Evolutionary conservation across 768 basidiomycete genomes (phyloP).

Genomic region (Lanmaoa rubissima): DNA sequence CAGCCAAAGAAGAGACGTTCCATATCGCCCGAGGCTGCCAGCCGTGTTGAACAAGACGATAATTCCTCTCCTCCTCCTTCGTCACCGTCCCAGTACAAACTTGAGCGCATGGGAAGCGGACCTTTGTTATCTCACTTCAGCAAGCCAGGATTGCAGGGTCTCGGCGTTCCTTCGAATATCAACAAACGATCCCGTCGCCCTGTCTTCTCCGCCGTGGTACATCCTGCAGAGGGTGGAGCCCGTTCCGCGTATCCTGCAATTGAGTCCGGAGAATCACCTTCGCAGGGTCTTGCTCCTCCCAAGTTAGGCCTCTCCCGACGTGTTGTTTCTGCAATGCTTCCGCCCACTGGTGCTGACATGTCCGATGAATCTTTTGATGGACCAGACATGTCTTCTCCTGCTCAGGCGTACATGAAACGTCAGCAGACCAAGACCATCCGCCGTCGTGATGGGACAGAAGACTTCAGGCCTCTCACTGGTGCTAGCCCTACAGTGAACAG

Average conservation of each 20-base stretch:
- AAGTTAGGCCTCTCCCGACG: slow-evolving; percentile 57
- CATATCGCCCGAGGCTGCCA: slow-evolving; percentile 49
- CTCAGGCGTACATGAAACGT: slow-evolving; percentile 75
- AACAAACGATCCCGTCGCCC: slow-evolving; percentile 65
- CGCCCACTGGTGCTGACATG: slow-evolving; percentile 40
- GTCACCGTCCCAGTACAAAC: slow-evolving; percentile 48
- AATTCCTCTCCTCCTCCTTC: slow-evolving; percentile 51
- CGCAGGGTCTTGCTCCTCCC: slow-evolving; percentile 22
- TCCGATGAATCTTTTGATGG: slow-evolving; percentile 53
- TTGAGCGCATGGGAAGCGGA: slow-evolving; percentile 41
- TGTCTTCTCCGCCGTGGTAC: slow-evolving; percentile 61
- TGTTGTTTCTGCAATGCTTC: slow-evolving; percentile 73
- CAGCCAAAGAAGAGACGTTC: slow-evolving; percentile 58
- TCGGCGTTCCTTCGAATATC: slow-evolving; percentile 51
- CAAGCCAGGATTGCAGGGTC: slow-evolving; percentile 54
- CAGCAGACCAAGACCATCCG: slow-evolving; percentile 77
- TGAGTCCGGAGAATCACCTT: slow-evolving; percentile 28
- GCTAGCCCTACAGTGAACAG: slow-evolving; percentile 49
- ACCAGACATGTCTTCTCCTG: slow-evolving; percentile 74
- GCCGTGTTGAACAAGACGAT: slow-evolving; percentile 36
- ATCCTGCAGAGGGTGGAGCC: slow-evolving; percentile 40
- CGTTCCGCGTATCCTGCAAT: slow-evolving; percentile 46
- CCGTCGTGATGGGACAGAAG: slow-evolving; percentile 78
- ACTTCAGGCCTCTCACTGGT: slow-evolving; percentile 73
- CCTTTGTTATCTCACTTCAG: slow-evolving; percentile 38